Evolutionary conservation across 768 basidiomycete species (phyloP), one percentile per base, ranked within the genome.

Genomic region (Hydnomerulius pinastri): DNA sequence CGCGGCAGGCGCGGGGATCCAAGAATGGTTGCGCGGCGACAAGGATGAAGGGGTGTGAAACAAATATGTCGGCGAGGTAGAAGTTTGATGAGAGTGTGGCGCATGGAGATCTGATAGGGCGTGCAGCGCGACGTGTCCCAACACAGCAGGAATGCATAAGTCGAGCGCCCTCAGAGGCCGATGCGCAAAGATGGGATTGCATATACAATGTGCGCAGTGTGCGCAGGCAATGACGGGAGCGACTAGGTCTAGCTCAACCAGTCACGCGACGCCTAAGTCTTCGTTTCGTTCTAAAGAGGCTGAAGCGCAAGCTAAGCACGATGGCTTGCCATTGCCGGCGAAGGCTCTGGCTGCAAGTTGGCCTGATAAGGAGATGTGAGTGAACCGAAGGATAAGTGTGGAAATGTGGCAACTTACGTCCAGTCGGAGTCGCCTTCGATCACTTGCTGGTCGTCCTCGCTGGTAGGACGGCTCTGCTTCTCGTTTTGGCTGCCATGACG

Each of bases 321-420:
- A 85, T 53, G 8, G 83, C 81, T 57, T 83, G 81, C 84, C 85
- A 86, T 50, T 83, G 79, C 8, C 79, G 71, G 48, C 73, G 71
- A 36, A 86, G 65, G 40, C 67, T 70, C 61, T 83, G 72, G 8
- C 71, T 67, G 66, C 85, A 86, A 29, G 81, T 81, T 11, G 85
- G 85, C 3, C 81, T 83, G 56, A 6, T 27, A 28, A 13, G 5
- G 35, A 4, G 13, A n/a, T 8, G n/a, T 58, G 4, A 61, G 45
- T 12, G 17, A 41, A 17, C 13, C 6, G 20, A 32, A 4, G 24
- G 38, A 41, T 3, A 29, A 4, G 1, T 33, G 11, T n/a, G 1
- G 27, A 25, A 5, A n/a, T 11, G 5, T 12, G 15, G 6, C 4
- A n/a, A 70, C 67, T 61, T 58, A 68, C 67, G 69, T 68, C 62